Evolutionary conservation across 208 protist genomes (phyloP), one percentile per base, ranked within the genome.

Genomic region (Acanthamoeba castellanii): DNA sequence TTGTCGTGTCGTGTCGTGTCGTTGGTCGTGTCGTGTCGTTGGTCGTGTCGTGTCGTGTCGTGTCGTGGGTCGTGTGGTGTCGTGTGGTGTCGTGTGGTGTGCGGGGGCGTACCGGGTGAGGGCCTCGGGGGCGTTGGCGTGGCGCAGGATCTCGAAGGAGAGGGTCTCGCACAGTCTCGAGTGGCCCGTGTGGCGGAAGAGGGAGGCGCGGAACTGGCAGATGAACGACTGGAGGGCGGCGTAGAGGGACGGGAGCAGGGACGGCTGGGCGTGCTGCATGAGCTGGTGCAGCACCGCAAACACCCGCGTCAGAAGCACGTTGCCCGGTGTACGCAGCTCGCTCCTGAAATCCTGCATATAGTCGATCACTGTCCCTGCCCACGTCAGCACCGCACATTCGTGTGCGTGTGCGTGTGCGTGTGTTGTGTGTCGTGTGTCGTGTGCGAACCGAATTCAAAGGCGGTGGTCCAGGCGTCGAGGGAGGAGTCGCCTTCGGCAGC

Each of bases 131-230:
- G 57, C 8, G 59, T 64, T 91, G 84, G 57, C 50, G 59, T 91
- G 84, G 16, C 59, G 59, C 3, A 91, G n/a, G 20, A 91, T 70
- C 84, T 91, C 84, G 55, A 64, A 91, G 59, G 57, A 91, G 11
- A 91, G 84, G 20, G 59, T 91, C 55, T 91, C 84, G 42, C 84
- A 91, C 30, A 91, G 30, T 30, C 30, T 91, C 16, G 50, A 91
- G 59, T 91, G 32, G 55, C 57, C 32, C 57, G 57, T 70, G 59
- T 72, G 59, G 84, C 84, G 84, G 84, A 91, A 91, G 14, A 91
- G 84, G 30, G 84, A 5, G 6, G 50, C 84, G 5, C 84, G 50
- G 34, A 91, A 91, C 18, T 42, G 27, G 34, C 37, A 42, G 22
- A 91, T 70, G 57, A 91, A 72, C 9, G 34, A 70, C 59, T 70